These are phyloP conservation scores for Cladosporium sp. DNA, from an alignment of 2,329 filamentous ascomycete species.

Conservation along the genomic window DNA sequence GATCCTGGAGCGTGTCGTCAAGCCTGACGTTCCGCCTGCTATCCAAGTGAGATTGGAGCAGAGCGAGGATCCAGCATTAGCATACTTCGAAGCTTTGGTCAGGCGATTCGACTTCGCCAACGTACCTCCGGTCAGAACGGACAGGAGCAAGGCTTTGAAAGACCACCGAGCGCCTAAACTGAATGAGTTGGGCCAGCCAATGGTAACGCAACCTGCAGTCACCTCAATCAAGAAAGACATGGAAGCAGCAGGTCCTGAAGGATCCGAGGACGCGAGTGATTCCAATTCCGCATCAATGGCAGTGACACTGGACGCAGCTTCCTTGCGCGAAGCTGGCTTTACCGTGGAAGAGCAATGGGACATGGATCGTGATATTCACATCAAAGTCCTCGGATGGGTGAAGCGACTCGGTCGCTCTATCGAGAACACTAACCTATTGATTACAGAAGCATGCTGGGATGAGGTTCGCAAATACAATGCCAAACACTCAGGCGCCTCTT, in stretches of 20 bases:
- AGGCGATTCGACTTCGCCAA: constrained; percentile 8
- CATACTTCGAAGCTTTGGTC: constrained; percentile 7
- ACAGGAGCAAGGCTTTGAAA: constrained; percentile 6
- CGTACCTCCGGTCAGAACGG: constrained; percentile 8
- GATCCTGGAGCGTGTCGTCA: constrained; percentile 1
- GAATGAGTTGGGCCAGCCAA: neutral
- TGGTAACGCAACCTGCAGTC: neutral
- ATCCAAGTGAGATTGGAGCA: neutral
- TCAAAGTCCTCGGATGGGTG: constrained; percentile 14
- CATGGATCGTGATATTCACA: constrained; percentile 11
- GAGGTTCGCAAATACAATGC: constrained; percentile 21
- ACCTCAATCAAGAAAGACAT: neutral
- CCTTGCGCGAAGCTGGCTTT: constrained; percentile 11
- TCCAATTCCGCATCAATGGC: neutral
- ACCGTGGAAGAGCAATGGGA: neutral
- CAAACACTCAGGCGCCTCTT: constrained; percentile 16
- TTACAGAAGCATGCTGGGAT: constrained; percentile 25
- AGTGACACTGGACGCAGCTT: neutral
- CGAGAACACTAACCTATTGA: constrained; percentile 24
- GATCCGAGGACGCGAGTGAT: neutral
- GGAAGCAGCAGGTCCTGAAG: neutral
- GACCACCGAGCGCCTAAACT: neutral
- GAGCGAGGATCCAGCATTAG: constrained; percentile 6
- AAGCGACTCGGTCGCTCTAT: constrained; percentile 25
- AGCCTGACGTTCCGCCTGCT: constrained; percentile 3